Base-by-base conservation (phyloP, 2,329 filamentous ascomycete genomes). In the Arthrobotrys sinensis region DNA sequence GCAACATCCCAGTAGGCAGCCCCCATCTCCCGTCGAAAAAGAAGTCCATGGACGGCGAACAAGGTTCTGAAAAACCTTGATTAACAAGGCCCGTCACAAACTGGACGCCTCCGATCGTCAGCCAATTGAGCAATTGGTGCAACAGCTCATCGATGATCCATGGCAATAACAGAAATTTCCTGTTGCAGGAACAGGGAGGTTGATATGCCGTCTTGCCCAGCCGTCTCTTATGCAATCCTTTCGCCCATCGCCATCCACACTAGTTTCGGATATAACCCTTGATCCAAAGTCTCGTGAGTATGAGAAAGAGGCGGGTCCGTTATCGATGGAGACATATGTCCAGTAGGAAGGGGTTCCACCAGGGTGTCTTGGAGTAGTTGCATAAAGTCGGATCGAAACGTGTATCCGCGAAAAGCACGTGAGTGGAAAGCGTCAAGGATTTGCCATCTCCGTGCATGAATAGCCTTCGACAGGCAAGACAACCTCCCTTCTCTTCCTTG, bases 181-280 rank as follows among this genome's bases (percentile, higher is more conserved):
- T 78, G 62, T 78, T 72, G 75, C 75, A 78, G 75, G 62, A 72
- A 67, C 52, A 55, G 75, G 75, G 75, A 78, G 67, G 67, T 78
- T 65, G 67, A 78, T 78, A 72, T 78, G 75, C 75, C 75, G 75
- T 78, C 75, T 72, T 43, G 60, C 10, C 62, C 67, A 68, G 67
- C 75, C 67, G 67, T 72, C 67, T 78, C 65, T 78, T 52, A 78
- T 78, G 75, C 75, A 78, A 77, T 63, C 52, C 52, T 63, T 62
- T 67, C 34, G 10, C 19, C 62, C 67, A 67, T 78, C 67, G 67
- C 67, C 63, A 62, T 78, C 75, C 67, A 78, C 75, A 78, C 75
- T 78, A 78, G 75, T 78, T 78, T 78, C 75, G 75, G 75, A 78
- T 78, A 72, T 53, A 72, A 71, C 43, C 75, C 75, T 62, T 68